Base-by-base conservation (phyloP, 2,329 filamentous ascomycete species). In the Ascochyta rabiei region DNA sequence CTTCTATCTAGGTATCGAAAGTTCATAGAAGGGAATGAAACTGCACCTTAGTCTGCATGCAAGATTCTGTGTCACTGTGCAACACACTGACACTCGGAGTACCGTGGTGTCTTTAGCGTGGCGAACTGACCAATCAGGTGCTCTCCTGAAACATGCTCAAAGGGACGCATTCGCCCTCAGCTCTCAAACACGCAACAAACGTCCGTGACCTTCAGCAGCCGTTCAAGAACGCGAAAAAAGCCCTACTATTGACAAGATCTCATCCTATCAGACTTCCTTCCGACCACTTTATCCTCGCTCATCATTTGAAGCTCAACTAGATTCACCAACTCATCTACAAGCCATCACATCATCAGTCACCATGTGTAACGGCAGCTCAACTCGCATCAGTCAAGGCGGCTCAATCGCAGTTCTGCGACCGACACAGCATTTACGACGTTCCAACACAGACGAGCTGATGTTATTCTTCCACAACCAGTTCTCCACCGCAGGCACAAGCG, bases 81-180 rank as follows among this genome's bases (percentile, higher is more conserved):
- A 2, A 33, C 24, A 8, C 24, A 39, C 47, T 26, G 10, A 48
- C 21, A 30, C 35, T 55, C 30, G 15, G 57, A 66, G 64, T 61
- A 71, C 66, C 60, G 26, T 64, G 57, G 56, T 70, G 66, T 53
- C 35, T 40, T 23, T 43, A 49, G 49, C 33, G 53, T 42, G 48
- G 46, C 35, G 38, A 37, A 19, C 18, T 46, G 56, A 47, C 65
- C 63, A 71, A 66, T 66, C 56, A 48, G 65, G 68, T 73, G 61
- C 68, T 72, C 67, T 42, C 53, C 18, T 60, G 63, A 70, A 74
- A 74, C 63, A 57, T 74, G 72, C 72, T 74, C 72, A 74, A 72
- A 67, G 65, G 60, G 19, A 56, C 70, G 68, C 69, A 67, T 64
- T 67, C 57, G 50, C 53, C 40, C 68, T 65, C 65, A 63, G 56